Base-by-base conservation (phyloP, 495 filamentous ascomycete genomes). In the Sordaria brevicollis region DNA sequence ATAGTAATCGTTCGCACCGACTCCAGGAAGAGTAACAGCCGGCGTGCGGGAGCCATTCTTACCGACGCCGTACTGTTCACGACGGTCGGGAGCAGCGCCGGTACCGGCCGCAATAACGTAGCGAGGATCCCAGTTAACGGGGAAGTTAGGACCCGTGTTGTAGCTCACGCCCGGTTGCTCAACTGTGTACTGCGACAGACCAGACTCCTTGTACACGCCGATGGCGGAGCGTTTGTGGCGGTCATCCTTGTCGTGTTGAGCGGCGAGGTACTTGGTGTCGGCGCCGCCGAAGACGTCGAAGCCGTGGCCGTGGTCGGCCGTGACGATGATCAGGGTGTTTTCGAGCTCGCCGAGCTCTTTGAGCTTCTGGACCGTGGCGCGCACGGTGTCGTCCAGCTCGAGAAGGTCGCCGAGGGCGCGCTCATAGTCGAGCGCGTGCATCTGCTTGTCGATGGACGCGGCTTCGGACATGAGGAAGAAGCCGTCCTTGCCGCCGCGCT, bases 401-500 rank as follows among this genome's bases (percentile, higher is more conserved):
- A 93, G 85, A 5, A 93, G 83, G 70, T 93, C 90, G 66, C 90
- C 90, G 0, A 92, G 84, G 0, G 91, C 87, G 13, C 90, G 89
- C 75, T 92, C 89, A 74, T 93, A 92, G 78, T 92, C 90, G 4
- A 93, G 81, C 0, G 81, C 79, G 79, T 92, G 90, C 90, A 93
- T 93, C 79, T 90, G 86, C 83, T 93, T 92, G 81, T 92, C 90
- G 76, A 92, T 90, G 19, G 87, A 90, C 10, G 90, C 89, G 9
- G 87, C 90, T 79, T 93, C 90, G 4, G 85, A 84, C 90, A 93
- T 92, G 73, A 93, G 81, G 83, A 92, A 91, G 82, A 87, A 93
- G 6, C 90, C 90, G 37, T 90, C 83, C 57, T 88, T 81, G n/a
- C 80, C 81, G 67, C 85, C 83, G 19, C 90, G 89, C 15, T 79